Base-by-base conservation (phyloP, 2,329 filamentous ascomycete species). In the Colletotrichum cereale region DNA sequence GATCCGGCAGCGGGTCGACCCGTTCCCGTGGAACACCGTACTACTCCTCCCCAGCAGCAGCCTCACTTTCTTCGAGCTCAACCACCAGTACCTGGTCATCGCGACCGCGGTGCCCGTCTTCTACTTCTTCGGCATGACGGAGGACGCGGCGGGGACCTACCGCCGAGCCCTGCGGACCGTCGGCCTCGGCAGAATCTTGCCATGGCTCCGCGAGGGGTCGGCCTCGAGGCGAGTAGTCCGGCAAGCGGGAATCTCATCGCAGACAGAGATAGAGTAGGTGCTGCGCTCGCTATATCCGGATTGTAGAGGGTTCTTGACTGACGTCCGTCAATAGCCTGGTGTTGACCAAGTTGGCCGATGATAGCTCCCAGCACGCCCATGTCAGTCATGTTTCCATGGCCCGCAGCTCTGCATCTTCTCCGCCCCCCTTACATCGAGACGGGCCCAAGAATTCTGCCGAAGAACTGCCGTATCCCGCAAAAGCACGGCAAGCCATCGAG, bases 71-170 rank as follows among this genome's bases (percentile, higher is more conserved):
- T 63, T 76, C 1, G 75, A 80, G 60, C 74, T 87, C 74, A 86
- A 87, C 74, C 81, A 83, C 69, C 81, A 80, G 64, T 90, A 86
- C 79, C 82, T 89, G 26, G 73, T 83, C 29, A 85, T 88, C 64
- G 61, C 86, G 2, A 84, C 86, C 2, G 80, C 82, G 5, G 75
- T 86, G 1, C 81, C 84, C 57, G 82, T 89, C 58, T 86, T 89
- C 52, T 52, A 84, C 38, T 88, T 88, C 78, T 90, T 90, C 66
- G 88, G 88, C 56, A 84, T 84, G 69, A 88, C 86, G n/a, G 82
- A 82, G 34, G 87, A 89, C 38, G 86, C 86, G 14, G 79, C 85
- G 71, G 86, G 86, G 67, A 80, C 80, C 63, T 89, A 89, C 76
- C 82, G 86, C 26, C 63, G 73, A 1, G 74, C 77, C 7, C 74